These are phyloP conservation scores for Fusarium algeriense DNA, from an alignment of 2,329 filamentous ascomycete genomes.

Conservation along the genomic window DNA sequence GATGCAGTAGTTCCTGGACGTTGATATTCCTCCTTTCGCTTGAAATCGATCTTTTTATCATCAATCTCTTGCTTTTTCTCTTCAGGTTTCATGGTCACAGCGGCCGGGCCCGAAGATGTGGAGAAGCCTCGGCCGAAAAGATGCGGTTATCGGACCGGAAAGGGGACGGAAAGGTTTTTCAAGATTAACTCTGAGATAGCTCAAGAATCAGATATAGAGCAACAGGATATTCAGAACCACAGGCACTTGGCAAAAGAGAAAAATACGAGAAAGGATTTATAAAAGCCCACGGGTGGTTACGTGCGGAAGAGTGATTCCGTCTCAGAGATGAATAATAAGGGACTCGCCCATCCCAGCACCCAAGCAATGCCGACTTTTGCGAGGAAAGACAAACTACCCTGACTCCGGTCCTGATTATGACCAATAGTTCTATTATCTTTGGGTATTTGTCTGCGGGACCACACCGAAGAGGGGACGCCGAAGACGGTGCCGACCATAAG, in stretches of 20 bases:
- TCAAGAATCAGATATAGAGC: not conserved
- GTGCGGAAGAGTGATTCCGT: slow-evolving; percentile 38
- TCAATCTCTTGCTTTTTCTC: slow-evolving; percentile 5
- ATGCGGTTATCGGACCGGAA: slow-evolving; percentile 19
- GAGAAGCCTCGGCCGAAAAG: slow-evolving; percentile 27
- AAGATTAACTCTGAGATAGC: not conserved
- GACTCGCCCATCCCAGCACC: slow-evolving; percentile 1
- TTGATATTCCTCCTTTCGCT: slow-evolving; percentile 15
- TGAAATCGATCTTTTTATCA: slow-evolving; percentile 35
- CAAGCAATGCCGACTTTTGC: slow-evolving; percentile 20
- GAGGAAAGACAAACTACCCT: slow-evolving; percentile 2
- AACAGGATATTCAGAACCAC: not conserved
- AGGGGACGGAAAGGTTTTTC: not conserved
- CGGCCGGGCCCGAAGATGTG: slow-evolving; percentile 42
- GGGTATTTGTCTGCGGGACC: slow-evolving; percentile 23
- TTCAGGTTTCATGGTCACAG: slow-evolving; percentile 29
- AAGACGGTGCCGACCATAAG: slow-evolving; percentile 35
- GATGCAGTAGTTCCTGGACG: slow-evolving; percentile 33
- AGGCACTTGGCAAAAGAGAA: not conserved
- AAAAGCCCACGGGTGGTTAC: not conserved
- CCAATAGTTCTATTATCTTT: slow-evolving; percentile 20
- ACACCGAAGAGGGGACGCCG: slow-evolving; percentile 29
- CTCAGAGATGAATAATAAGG: slow-evolving; percentile 2
- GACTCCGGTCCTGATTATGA: slow-evolving; percentile 18
- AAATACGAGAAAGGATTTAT: slow-evolving; percentile 11